Evolutionary conservation across 306 rosid genomes (phyloP), one percentile per base, ranked within the genome.

Genomic region (Cicer yamashitae): DNA sequence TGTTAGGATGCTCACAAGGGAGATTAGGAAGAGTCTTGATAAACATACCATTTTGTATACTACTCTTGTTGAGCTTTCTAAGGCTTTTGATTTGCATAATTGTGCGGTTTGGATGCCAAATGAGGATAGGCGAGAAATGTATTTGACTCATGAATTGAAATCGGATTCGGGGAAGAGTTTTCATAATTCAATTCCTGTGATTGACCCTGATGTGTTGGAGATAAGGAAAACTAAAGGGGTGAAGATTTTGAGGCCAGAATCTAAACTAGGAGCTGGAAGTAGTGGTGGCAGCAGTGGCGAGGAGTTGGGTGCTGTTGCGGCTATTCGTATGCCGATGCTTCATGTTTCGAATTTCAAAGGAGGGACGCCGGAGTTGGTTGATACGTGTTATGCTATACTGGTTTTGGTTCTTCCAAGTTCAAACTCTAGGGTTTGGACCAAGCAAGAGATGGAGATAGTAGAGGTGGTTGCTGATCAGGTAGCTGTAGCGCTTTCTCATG

Each of bases 401-500:
- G 93, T 89, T 74, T 84, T 91, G 86, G 96, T 89, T 77, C 91
- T 86, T 77, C 91, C 93, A 0, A 70, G 71, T 69, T 78, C 79
- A 25, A 74, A 76, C 47, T 59, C 85, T 17, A 71, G 93, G 76
- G 75, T 8, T 65, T 91, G 97, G 97, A 84, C 82, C 38, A 17
- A 9, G 61, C 87, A 88, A 15, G 96, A 88, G 73, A 70, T 88
- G 85, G 97, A 86, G 86, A 85, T 91, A 48, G 86, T 91, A 56
- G 90, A 89, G 84, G 97, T 88, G 11, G 96, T 91, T 76, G 97
- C 97, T 48, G 97, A 91, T 67, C 97, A 91, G 87, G 97, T 91
- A 7, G 93, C 97, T 14, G 97, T 91, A 54, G 96, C 97, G 17
- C 77, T 91, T 53, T 91, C 97, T 76, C 97, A 91, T 12, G 97